phyloP scores from a whole-genome alignment of 352 stramenopile species.

The Phytopythium boreale region DNA sequence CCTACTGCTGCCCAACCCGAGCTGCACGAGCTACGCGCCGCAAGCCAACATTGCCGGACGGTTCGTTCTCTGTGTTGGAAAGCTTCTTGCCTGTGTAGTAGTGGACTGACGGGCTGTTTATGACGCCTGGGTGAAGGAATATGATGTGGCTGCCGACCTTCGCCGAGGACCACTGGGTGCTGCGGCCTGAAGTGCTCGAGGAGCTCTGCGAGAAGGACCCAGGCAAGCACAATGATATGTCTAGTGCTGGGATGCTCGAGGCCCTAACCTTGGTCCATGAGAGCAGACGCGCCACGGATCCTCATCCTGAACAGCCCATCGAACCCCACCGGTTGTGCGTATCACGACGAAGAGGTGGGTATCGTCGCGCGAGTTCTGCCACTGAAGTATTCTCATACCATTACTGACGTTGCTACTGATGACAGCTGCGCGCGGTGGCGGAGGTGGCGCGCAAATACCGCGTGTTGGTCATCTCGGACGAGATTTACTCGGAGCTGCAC shows the following conservation, averaged over 20 bases:
- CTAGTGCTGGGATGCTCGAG: background rate
- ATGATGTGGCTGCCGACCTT: slow-evolving; percentile 87
- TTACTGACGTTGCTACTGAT: background rate
- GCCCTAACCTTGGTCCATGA: background rate
- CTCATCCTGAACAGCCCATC: slow-evolving; percentile 86
- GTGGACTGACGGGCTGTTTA: background rate
- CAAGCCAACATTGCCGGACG: slow-evolving; percentile 83
- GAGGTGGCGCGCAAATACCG: slow-evolving; percentile 79
- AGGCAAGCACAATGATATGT: slow-evolving; percentile 23
- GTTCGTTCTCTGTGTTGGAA: slow-evolving; percentile 18
- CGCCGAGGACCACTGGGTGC: slow-evolving; percentile 74
- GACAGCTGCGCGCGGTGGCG: slow-evolving; percentile 58
- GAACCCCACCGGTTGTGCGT: slow-evolving; percentile 83
- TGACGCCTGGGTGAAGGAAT: slow-evolving; percentile 36
- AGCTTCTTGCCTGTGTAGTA: background rate
- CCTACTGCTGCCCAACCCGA: slow-evolving; percentile 78
- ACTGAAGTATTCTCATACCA: background rate
- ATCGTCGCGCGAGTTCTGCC: background rate
- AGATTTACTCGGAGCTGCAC: slow-evolving; percentile 88
- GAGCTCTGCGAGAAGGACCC: slow-evolving; percentile 73
- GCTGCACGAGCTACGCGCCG: slow-evolving; percentile 83
- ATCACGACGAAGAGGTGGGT: slow-evolving; percentile 68
- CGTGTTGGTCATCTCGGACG: slow-evolving; percentile 87
- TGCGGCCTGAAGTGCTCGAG: slow-evolving; percentile 81
- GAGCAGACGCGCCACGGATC: slow-evolving; percentile 70